Evolutionary conservation across 1,284 basidiomycete genomes (phyloP).

Genomic region (Erythrobasidium hasegawianum): DNA sequence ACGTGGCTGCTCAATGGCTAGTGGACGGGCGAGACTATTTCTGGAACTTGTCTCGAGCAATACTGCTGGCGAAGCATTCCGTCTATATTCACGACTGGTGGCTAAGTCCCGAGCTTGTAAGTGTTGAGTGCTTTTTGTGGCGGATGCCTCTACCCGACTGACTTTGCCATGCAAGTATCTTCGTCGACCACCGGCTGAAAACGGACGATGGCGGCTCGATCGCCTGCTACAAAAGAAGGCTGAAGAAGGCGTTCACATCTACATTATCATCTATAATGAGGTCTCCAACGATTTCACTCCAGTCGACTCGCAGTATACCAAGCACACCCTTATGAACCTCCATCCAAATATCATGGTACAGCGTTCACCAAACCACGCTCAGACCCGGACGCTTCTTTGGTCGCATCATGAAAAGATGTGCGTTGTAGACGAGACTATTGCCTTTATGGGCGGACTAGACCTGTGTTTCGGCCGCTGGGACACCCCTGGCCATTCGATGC

Average conservation of each 20-base stretch:
- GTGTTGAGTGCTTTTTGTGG: background rate
- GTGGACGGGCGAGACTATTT: constrained; percentile 98
- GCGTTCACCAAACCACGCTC: constrained; percentile 93
- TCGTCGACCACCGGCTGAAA: constrained; percentile 44
- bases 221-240: constrained; percentile 85
- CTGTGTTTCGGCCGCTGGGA: constrained; percentile 64
- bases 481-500: constrained; percentile 84
- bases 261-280: constrained; percentile 94
- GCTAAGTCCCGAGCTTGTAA: constrained; percentile 64
- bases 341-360: constrained; percentile 96
- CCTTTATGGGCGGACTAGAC: constrained; percentile 97
- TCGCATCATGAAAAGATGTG: constrained; percentile 98
- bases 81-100: constrained; percentile 78
- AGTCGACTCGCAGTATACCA: constrained; percentile 67
- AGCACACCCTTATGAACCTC: constrained; percentile 75
- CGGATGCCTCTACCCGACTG: background rate
- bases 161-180: constrained; percentile 39
- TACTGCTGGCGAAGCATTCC: constrained; percentile 80
- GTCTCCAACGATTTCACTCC: constrained; percentile 91
- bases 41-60: constrained; percentile 93
- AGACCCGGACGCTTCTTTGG: constrained; percentile 98
- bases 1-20: constrained; percentile 95
- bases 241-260: constrained; percentile 92
- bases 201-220: constrained; percentile 75
- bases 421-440: constrained; percentile 94